phyloP scores from a whole-genome alignment of 1,284 basidiomycete genomes.

The Papiliotrema fonsecae region DNA sequence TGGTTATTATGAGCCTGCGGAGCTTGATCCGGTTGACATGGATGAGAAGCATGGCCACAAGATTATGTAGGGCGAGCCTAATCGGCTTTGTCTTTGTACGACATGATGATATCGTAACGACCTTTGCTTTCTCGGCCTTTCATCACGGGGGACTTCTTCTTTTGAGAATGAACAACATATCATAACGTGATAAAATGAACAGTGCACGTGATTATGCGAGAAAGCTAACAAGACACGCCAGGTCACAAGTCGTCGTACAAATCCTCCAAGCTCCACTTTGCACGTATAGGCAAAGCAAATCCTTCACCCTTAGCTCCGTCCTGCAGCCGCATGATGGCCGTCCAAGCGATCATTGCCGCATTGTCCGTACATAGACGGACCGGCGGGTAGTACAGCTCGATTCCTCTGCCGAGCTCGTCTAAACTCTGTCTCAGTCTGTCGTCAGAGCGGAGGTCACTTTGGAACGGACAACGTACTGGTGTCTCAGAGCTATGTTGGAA shows the following conservation, averaged over 20 bases:
- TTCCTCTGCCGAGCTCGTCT: neutral
- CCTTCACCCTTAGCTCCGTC: constrained; percentile 55
- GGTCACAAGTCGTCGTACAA: constrained; percentile 55
- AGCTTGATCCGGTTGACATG: constrained; percentile 26
- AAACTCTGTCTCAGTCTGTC: neutral
- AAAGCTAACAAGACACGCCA: too few species aligned
- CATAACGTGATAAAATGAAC: too few species aligned
- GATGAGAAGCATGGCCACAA: constrained; percentile 30
- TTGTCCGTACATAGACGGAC: constrained; percentile 81
- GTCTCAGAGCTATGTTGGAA: constrained; percentile 66
- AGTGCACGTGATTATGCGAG: too few species aligned
- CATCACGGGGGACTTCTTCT: too few species aligned
- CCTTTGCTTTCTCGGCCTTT: too few species aligned
- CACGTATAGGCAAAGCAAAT: constrained; percentile 39
- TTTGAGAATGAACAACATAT: too few species aligned
- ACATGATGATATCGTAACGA: too few species aligned
- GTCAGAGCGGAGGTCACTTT: neutral
- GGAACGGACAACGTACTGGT: constrained; percentile 52
- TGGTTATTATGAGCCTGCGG: constrained; percentile 22
- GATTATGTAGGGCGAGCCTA: constrained; percentile 10
- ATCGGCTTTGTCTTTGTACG: too few species aligned
- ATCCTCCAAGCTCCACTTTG: constrained; percentile 49
- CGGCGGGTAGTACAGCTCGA: constrained; percentile 59
- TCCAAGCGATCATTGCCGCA: constrained; percentile 91
- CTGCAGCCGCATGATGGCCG: constrained; percentile 75